phyloP scores from a whole-genome alignment of 2,329 filamentous ascomycete species.

The Diaporthe destruens region DNA sequence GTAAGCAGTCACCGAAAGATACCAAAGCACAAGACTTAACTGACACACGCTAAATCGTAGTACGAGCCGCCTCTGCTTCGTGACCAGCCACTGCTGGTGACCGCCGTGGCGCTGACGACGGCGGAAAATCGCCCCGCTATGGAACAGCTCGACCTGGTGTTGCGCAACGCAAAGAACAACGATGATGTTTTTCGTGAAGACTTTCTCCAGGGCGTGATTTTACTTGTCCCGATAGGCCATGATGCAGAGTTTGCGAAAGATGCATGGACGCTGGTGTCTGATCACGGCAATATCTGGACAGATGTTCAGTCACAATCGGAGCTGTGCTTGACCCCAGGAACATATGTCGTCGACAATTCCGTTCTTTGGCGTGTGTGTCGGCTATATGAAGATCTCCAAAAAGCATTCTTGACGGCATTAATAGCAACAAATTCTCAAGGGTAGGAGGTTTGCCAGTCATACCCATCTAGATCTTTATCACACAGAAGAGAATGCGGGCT shows the following conservation, averaged over 20 bases:
- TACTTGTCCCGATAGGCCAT: not conserved
- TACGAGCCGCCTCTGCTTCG: not conserved
- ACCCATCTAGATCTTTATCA: not conserved
- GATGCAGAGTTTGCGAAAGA: not conserved
- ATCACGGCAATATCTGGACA: not conserved
- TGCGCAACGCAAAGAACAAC: constrained; percentile 9
- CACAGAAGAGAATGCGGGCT: not conserved
- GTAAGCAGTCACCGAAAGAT: not conserved
- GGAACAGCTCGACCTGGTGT: not conserved
- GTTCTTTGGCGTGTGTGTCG: not conserved
- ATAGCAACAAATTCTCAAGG: not conserved
- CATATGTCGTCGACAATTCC: not conserved
- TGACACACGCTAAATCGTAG: not conserved
- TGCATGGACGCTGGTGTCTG: not conserved
- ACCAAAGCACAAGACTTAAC: not conserved
- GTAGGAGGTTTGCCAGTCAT: not conserved
- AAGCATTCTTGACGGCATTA: constrained; percentile 6
- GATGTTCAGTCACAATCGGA: not conserved
- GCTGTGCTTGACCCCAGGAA: not conserved
- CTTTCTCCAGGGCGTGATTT: not conserved
- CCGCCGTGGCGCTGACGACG: not conserved
- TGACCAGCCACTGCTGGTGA: not conserved
- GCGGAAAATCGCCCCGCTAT: not conserved
- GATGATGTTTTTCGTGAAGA: not conserved
- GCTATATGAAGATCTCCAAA: constrained; percentile 23